Base-by-base conservation (phyloP, 2,329 filamentous ascomycete species). In the Shiraia sp. region DNA sequence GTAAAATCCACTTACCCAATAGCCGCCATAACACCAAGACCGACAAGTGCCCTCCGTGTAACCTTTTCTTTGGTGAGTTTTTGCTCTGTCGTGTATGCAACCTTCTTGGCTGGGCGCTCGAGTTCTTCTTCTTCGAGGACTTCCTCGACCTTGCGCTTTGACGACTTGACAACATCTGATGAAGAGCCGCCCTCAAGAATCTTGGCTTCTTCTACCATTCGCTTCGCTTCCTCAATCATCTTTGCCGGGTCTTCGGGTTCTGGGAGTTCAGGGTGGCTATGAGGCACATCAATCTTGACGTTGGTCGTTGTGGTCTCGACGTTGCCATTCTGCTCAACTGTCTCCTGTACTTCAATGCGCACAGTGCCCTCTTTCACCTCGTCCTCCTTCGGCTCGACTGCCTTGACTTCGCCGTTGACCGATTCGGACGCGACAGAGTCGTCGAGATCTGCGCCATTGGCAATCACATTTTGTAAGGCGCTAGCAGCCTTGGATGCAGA, bases 41-140 rank as follows among this genome's bases (percentile, higher is more conserved):
- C 92, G 50, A 95, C 79, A 47, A 96, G 75, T 32, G 93, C 90
- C 64, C 90, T 83, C 70, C 85, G 89, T 72, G 89, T 86, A 53
- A 96, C 89, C 63, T 85, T 87, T 72, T 95, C 87, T 73, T 90
- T 91, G 70, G 86, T 86, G 55, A 95, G 69, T 70, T 93, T 86
- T 31, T 87, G 81, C 66, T 93, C 87, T 1, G 90, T 65, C 10
- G 61, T 64, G 40, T 64, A 66, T 10, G 49, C 49, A 73, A 69
- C 60, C 77, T 85, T 89, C 81, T 97, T 97, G 6, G 72, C 70
- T 12, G 68, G 83, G 45, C 78, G 75, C 60, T 58, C 69, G 6
- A 68, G 69, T 37, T 79, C 77, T 7, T 74, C 72, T 22, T 72
- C 71, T 28, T 79, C 75, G 31, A 82, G 77, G 10, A 88, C 78